Evolutionary conservation across 208 protist genomes (phyloP).

Genomic region (Leishmania braziliensis): DNA sequence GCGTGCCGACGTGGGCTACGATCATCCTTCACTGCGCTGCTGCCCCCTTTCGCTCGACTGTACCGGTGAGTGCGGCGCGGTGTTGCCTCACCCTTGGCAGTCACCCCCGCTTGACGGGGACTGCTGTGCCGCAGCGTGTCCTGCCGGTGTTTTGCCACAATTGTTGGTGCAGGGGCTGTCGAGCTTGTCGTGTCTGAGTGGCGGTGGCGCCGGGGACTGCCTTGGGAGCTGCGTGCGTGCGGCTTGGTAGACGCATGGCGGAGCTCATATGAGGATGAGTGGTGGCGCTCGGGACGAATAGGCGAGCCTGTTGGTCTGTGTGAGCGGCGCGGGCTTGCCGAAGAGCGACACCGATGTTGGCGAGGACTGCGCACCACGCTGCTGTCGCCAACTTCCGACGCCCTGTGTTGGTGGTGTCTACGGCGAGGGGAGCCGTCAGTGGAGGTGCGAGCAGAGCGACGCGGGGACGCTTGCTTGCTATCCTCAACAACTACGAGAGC

Average conservation of each 20-base stretch:
- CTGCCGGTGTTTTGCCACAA: slow-evolving; percentile 22
- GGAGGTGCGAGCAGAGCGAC: slow-evolving; percentile 15
- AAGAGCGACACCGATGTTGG: slow-evolving; percentile 6
- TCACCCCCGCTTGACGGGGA: slow-evolving; percentile 5
- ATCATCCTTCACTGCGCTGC: slow-evolving; percentile 12
- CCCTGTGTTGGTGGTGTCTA: slow-evolving; percentile 18
- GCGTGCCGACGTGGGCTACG: slow-evolving; percentile 11
- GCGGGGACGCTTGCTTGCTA: not conserved
- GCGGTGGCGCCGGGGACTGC: slow-evolving; percentile 16
- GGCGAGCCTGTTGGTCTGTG: slow-evolving; percentile 17
- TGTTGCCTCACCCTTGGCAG: slow-evolving; percentile 3
- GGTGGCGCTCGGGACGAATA: slow-evolving; percentile 22
- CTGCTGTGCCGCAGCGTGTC: slow-evolving; percentile 33
- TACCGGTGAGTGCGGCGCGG: slow-evolving; percentile 10
- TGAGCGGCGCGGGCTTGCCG: slow-evolving; percentile 14
- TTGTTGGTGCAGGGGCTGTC: not conserved
- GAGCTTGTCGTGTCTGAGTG: slow-evolving; percentile 4
- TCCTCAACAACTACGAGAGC: slow-evolving; percentile 20
- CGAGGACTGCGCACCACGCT: slow-evolving; percentile 24
- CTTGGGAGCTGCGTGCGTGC: slow-evolving; percentile 14
- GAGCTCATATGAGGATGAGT: slow-evolving; percentile 12
- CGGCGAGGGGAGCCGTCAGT: slow-evolving; percentile 13
- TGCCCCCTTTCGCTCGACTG: slow-evolving; percentile 3
- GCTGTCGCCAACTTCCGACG: slow-evolving; percentile 1
- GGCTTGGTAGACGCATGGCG: slow-evolving; percentile 17